Conservation (phyloP, 2,329 filamentous ascomycete genomes). For the Seiridium cupressi region DNA sequence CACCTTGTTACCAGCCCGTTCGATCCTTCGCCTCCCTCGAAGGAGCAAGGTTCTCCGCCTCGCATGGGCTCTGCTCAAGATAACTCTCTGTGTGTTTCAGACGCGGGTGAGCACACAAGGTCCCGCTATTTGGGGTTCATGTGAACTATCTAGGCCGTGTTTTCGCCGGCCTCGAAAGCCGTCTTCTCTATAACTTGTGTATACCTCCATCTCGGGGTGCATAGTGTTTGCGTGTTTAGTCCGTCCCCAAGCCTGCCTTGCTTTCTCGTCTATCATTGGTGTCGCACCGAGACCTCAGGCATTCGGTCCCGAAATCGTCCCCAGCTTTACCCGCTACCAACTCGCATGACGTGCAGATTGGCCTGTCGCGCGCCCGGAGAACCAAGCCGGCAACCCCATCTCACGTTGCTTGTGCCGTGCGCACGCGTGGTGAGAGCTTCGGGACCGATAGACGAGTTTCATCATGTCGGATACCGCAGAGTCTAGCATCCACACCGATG, state of each 20-base stretch:
- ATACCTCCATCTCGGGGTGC: background rate
- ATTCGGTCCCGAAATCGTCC: background rate
- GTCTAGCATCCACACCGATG: conserved; percentile 9
- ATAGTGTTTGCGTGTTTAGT: background rate
- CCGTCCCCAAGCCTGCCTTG: background rate
- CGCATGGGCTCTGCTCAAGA: background rate
- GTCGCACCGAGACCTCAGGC: background rate
- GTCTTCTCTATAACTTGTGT: background rate
- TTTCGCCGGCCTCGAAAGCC: background rate
- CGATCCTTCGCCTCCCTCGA: background rate
- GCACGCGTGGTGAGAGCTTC: conserved; percentile 28
- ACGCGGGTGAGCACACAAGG: background rate
- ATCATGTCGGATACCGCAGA: conserved; percentile 13
- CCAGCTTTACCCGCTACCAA: background rate
- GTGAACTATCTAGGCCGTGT: background rate
- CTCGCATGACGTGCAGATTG: background rate
- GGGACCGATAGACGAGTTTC: conserved; percentile 35
- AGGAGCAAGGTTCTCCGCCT: conserved; percentile 1
- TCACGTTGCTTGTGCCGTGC: conserved; percentile 9
- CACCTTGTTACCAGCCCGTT: background rate
- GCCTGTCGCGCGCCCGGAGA: background rate
- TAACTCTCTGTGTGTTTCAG: background rate
- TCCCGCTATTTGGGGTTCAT: background rate
- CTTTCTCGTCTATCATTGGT: background rate
- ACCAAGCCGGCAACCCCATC: background rate